Evolutionary conservation across 2,329 filamentous ascomycete genomes (phyloP).

Genomic region (Xylaria sp.): DNA sequence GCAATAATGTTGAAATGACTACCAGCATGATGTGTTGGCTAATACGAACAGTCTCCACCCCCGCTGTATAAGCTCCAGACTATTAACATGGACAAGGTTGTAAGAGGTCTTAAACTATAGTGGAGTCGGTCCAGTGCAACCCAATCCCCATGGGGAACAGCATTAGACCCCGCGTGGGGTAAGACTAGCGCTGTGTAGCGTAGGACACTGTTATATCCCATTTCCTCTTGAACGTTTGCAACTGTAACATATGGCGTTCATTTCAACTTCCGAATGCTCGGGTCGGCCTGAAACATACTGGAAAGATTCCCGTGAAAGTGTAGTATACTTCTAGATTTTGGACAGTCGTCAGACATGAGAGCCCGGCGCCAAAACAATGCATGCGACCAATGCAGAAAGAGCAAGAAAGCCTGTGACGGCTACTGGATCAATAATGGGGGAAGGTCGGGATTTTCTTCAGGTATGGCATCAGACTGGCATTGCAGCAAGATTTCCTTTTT

Average conservation of each 20-base stretch:
- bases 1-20: neutral
- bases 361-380: constrained; percentile 19
- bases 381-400: constrained; percentile 22
- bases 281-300: neutral
- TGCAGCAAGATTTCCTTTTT: neutral
- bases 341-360: constrained; percentile 10
- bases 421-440: constrained; percentile 18
- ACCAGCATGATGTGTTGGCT: neutral
- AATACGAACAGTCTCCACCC: neutral
- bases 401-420: constrained; percentile 26
- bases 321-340: neutral
- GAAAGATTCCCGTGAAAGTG: neutral
- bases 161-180: constrained; percentile 4
- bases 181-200: neutral
- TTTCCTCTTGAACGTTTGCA: neutral
- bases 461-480: neutral
- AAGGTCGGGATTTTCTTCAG: neutral
- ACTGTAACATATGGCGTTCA: neutral
- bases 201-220: neutral
- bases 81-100: no score
- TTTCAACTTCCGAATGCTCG: neutral
- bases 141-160: constrained; percentile 20
- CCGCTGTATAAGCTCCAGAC: neutral
- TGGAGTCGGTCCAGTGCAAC: no score
- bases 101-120: no score